Percentiles rank a stretch among this genome's conserved stretches.
phyloP scores from a whole-genome alignment of 1,139 yeast genomes.

The Blastobotrys arbuscula region DNA sequence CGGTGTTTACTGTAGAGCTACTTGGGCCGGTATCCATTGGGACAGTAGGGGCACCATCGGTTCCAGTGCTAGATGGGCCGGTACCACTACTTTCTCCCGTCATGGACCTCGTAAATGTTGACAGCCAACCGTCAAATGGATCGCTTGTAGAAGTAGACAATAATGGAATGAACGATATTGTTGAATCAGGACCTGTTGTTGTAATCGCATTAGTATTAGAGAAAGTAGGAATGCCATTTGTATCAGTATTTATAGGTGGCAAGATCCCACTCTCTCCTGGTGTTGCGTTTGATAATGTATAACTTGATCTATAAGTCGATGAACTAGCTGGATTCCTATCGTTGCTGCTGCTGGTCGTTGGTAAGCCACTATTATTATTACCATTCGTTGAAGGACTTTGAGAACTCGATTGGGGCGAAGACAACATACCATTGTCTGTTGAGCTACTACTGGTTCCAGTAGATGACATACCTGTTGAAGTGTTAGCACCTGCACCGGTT shows the following conservation, averaged over 20 bases:
- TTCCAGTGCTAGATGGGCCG: too few species aligned
- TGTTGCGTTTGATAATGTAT: background rate
- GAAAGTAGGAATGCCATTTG: background rate
- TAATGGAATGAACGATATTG: background rate
- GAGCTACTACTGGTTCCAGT: background rate
- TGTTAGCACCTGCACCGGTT: background rate
- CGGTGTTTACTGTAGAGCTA: too few species aligned
- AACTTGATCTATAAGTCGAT: background rate
- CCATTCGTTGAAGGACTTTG: background rate
- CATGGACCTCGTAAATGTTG: too few species aligned
- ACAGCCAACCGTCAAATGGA: too few species aligned
- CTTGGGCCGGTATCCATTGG: too few species aligned
- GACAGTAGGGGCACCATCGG: too few species aligned
- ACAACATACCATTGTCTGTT: background rate
- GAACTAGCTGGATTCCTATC: background rate
- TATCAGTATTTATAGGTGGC: constrained; percentile 1
- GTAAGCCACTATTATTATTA: background rate
- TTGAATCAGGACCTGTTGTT: background rate
- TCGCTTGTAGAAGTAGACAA: background rate
- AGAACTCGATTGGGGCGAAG: too few species aligned
- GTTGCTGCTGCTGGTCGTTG: background rate
- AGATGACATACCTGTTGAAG: background rate
- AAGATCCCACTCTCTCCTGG: background rate
- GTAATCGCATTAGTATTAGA: background rate
- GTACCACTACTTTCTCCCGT: too few species aligned